Evolutionary conservation across 768 basidiomycete species (phyloP).

Genomic region (Tephrocybe sp.): DNA sequence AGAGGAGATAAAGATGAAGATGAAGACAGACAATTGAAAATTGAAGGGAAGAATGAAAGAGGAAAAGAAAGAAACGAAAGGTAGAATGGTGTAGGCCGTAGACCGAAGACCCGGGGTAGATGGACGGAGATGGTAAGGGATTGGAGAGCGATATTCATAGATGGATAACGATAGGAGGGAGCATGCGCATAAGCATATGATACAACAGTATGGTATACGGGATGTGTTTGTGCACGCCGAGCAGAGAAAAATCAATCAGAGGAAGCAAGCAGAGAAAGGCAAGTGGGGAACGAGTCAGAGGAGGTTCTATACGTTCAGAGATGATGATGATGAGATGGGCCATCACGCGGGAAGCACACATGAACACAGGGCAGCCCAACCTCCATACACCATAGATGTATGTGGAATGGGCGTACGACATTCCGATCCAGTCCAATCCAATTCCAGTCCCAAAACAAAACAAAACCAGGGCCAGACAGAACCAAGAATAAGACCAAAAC

Average conservation of each 20-base stretch:
- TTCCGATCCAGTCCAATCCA: not conserved
- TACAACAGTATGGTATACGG: not conserved
- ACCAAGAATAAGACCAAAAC: not conserved
- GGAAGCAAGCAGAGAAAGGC: not conserved
- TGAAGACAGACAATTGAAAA: too few relatives aligned
- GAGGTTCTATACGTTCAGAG: too few relatives aligned
- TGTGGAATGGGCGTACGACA: not conserved
- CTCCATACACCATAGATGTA: not conserved
- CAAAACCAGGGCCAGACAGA: not conserved
- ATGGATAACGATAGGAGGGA: not conserved
- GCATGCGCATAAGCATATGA: not conserved
- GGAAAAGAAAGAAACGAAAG: not conserved
- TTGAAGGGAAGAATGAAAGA: too few relatives aligned
- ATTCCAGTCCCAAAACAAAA: not conserved
- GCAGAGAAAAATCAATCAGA: not conserved
- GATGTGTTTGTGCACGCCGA: not conserved
- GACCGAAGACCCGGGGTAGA: not conserved
- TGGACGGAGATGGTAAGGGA: not conserved
- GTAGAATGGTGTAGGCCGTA: not conserved
- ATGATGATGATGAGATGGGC: not conserved
- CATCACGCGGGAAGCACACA: not conserved
- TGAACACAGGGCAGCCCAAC: not conserved
- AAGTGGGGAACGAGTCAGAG: not conserved
- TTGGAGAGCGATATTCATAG: not conserved
- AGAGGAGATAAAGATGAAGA: not conserved